phyloP scores from a whole-genome alignment of 2,329 filamentous ascomycete genomes.

The Penicillium sumatraense region DNA sequence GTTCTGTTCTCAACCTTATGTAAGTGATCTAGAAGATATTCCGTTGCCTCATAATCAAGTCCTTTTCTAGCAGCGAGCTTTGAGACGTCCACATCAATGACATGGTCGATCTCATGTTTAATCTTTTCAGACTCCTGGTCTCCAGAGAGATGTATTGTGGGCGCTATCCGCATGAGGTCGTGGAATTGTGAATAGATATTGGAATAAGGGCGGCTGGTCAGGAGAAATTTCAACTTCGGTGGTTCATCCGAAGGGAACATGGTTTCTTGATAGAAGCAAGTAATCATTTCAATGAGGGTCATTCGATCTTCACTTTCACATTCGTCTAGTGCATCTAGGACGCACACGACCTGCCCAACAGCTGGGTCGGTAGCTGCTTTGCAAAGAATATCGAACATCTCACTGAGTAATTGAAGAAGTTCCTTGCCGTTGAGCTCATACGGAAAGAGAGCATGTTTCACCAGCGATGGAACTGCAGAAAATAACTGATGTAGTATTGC shows the following conservation, averaged over 20 bases:
- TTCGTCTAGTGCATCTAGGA: slow-evolving; percentile 11
- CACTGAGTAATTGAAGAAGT: neutral
- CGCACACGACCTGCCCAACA: neutral
- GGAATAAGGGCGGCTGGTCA: neutral
- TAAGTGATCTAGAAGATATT: neutral
- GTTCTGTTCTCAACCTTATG: neutral
- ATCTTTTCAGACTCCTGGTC: neutral
- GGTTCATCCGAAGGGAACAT: neutral
- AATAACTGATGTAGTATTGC: slow-evolving; percentile 5
- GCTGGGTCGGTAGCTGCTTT: neutral
- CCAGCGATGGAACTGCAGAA: neutral
- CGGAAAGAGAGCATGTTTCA: neutral
- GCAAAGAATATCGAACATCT: slow-evolving; percentile 1
- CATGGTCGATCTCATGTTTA: neutral
- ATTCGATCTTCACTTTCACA: neutral
- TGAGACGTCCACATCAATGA: neutral
- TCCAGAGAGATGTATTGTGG: neutral
- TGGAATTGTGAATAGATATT: neutral
- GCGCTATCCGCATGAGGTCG: neutral
- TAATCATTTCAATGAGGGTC: neutral
- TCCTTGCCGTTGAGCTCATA: neutral
- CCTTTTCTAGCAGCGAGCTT: neutral
- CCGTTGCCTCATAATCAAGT: neutral
- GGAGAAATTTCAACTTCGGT: slow-evolving; percentile 16
- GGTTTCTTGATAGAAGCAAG: neutral